Evolutionary conservation across 768 basidiomycete genomes (phyloP).

Genomic region (Tricholoma hemisulphureum): DNA sequence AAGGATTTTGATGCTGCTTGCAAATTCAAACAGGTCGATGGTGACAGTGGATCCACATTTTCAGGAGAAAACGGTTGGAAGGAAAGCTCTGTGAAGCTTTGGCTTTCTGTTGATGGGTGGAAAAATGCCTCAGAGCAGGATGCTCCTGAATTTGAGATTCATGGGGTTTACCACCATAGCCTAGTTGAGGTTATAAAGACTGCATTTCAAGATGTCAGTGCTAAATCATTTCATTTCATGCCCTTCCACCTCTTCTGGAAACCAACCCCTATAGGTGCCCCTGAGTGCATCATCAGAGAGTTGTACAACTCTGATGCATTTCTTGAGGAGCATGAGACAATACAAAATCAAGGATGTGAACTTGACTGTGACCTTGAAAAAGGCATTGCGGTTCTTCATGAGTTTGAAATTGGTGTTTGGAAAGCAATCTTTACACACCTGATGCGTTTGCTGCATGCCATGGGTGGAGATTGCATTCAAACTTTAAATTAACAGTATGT

Average conservation of each 20-base stretch:
- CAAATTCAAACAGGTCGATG: background rate
- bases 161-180: background rate
- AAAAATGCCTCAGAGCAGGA: too few species aligned
- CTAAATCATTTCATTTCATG: slow-evolving; percentile 2
- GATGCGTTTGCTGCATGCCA: slow-evolving; percentile 29
- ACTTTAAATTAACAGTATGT: slow-evolving; percentile 23
- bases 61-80: background rate
- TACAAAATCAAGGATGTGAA: slow-evolving; percentile 7
- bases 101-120: too few species aligned
- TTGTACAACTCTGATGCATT: slow-evolving; percentile 16
- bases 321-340: slow-evolving; percentile 11
- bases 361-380: slow-evolving; percentile 16
- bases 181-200: too few species aligned
- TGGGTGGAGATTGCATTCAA: slow-evolving; percentile 10
- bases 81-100: too few species aligned
- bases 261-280: too few species aligned
- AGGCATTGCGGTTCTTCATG: slow-evolving; percentile 24
- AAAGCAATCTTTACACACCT: slow-evolving; percentile 36
- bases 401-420: too few species aligned
- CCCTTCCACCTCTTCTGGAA: background rate
- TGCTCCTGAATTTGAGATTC: too few species aligned
- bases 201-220: too few species aligned
- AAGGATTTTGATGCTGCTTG: background rate
- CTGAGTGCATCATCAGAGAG: too few species aligned
- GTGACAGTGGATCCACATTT: background rate